Evolutionary conservation across 306 rosid genomes (phyloP).

Genomic region (Purshia tridentata): DNA sequence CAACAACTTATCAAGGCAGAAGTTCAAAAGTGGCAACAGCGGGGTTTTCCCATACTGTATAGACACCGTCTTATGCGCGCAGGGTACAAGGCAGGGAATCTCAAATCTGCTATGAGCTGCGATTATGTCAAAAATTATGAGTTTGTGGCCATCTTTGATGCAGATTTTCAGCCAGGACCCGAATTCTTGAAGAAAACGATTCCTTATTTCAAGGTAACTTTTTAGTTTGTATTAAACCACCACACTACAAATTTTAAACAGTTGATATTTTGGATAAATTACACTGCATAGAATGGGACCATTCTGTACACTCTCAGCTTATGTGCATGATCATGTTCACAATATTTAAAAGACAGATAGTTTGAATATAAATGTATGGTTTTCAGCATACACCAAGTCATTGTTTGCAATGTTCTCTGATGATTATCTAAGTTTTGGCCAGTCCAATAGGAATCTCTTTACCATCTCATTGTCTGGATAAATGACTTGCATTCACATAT

Average conservation of each 20-base stretch:
- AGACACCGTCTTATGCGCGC: constrained; percentile 92
- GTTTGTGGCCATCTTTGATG: constrained; percentile 95
- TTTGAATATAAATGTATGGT: neutral
- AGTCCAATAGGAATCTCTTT: neutral
- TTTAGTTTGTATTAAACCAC: neutral
- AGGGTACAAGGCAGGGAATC: constrained; percentile 98
- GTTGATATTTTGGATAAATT: neutral
- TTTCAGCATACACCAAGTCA: neutral
- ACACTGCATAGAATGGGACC: neutral
- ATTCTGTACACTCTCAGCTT: neutral
- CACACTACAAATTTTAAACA: constrained; percentile 9
- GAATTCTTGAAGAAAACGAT: constrained; percentile 91
- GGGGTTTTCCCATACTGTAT: constrained; percentile 79
- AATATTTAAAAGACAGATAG: neutral
- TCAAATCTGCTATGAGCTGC: constrained; percentile 93
- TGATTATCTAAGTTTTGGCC: neutral
- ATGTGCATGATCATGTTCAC: constrained; percentile 2
- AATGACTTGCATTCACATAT: neutral
- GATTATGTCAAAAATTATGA: constrained; percentile 94
- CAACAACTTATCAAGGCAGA: constrained; percentile 94
- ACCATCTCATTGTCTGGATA: neutral
- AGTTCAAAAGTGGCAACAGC: constrained; percentile 94
- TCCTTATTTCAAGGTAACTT: constrained; percentile 89
- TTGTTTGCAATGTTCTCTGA: neutral
- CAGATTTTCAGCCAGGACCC: constrained; percentile 96